Evolutionary conservation across 2,329 filamentous ascomycete species (phyloP), one percentile per base, ranked within the genome.

Genomic region (Remersonia thermophila): DNA sequence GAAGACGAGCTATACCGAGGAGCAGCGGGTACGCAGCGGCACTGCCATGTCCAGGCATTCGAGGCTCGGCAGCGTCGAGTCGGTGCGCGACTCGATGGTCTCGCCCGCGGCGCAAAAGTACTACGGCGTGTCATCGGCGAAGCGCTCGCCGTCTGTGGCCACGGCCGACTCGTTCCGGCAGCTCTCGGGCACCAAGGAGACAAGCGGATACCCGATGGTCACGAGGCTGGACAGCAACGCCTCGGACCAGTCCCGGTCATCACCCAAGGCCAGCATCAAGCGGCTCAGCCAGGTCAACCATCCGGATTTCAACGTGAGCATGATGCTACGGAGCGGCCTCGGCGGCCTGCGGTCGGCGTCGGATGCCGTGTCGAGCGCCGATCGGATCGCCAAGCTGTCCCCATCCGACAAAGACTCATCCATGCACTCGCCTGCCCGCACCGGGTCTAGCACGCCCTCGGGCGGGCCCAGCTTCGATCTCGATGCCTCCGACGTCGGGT

Each of bases 301-400:
- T 53, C 55, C 63, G 27, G 68, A 77, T 50, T 73, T 79, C 46
- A 57, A 71, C 47, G 73, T 71, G 45, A 65, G 67, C 37, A 59
- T 62, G 16, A 57, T 61, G 44, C 65, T 67, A 43, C 54, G 60
- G 20, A 69, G 68, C 39, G 68, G 69, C 15, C 72, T 77, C 30
- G 83, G 84, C 13, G 83, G 85, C n/a, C 67, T 93, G 38, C 71
- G 89, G 44, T 80, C 85, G 11, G 84, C 87, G 36, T 95, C 89
- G 3, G 89, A 95, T 53, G 73, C 70, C n/a, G 64, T 77, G 10
- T 65, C 67, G 7, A 23, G 20, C 20, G 71, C 75, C 33, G 20
- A 9, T 23, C 20, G 20, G 20, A 67, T 69, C 33, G 62, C 62
- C 27, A 75, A 73, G 48, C 50, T 67, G 27, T 66, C 69, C 1